phyloP scores from a whole-genome alignment of 495 filamentous ascomycete genomes.

The Penicillium alfredii region DNA sequence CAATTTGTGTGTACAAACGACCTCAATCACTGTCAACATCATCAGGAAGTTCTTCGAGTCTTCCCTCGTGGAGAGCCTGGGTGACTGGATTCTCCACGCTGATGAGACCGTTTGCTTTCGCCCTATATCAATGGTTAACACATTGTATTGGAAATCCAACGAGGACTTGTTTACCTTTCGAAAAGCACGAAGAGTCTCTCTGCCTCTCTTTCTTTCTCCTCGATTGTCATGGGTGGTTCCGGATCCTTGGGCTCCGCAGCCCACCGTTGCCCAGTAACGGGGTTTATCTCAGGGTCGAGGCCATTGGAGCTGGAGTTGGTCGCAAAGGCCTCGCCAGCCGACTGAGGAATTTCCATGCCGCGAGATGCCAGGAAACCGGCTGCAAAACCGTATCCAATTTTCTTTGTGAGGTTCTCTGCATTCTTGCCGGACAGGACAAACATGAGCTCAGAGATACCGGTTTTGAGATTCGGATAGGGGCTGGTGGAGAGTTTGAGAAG shows the following conservation, averaged over 20 bases:
- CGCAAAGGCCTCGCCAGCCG: conserved; percentile 52
- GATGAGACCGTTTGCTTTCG: conserved; percentile 78
- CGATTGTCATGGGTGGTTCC: conserved; percentile 71
- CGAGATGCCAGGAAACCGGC: conserved; percentile 82
- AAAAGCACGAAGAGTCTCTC: conserved; percentile 92
- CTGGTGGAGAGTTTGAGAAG: conserved; percentile 77
- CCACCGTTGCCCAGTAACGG: conserved; percentile 81
- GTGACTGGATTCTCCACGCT: conserved; percentile 80
- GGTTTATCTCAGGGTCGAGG: conserved; percentile 57
- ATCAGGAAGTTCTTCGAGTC: conserved; percentile 63
- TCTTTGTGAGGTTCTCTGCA: conserved; percentile 63
- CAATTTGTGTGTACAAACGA: too few relatives aligned
- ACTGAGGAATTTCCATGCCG: conserved; percentile 68
- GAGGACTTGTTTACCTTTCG: conserved; percentile 57
- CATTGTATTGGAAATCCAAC: not conserved
- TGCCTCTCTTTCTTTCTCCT: conserved; percentile 89
- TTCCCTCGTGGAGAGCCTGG: conserved; percentile 66
- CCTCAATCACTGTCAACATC: conserved; percentile 37
- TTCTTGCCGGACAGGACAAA: conserved; percentile 82
- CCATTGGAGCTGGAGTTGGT: conserved; percentile 26
- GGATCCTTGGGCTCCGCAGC: conserved; percentile 57
- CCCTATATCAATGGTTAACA: conserved; percentile 41
- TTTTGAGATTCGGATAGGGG: conserved; percentile 63
- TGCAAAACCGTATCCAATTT: conserved; percentile 89
- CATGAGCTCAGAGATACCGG: conserved; percentile 69